Base-by-base conservation (phyloP, 2,329 filamentous ascomycete species). In the Calonectria multiphialidica region DNA sequence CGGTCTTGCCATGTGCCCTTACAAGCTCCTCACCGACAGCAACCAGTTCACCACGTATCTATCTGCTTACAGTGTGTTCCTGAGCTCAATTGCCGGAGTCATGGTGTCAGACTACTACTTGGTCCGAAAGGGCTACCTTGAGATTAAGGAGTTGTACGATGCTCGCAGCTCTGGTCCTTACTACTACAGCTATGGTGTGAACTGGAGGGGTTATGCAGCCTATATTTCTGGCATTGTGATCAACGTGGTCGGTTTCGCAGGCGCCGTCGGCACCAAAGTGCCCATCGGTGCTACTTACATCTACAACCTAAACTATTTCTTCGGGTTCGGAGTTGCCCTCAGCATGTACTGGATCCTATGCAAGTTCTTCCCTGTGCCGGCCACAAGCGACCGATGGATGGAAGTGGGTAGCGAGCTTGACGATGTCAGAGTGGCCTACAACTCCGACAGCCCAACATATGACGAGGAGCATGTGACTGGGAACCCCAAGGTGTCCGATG, bases 11-110 rank as follows among this genome's bases (percentile, higher is more conserved):
- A 97, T 98, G 90, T 97, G 94, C 81, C 96, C 96, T 0, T 96
- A 93, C 90, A 94, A 94, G 72, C 89, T 98, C 0, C 90, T 98
- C 10, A 91, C 89, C 2, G 87, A 87, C 53, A 90, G 91, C 53
- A 98, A 96, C 86, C 92, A 93, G 83, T 98, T 98, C 86, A 97
- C 94, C 0, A 97, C 94, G 4, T 98, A 98, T 81, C 91, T 98
- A 1, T 97, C 94, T 1, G 93, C 96, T 1, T 98, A 98, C 86
- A 95, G 94, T 3, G 95, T 98, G 69, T 98, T 98, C 85, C 89
- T 98, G n/a, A 96, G 94, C 71, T 95, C 94, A 50, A 97, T 98
- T 74, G 95, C 95, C 0, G 96, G 96, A n/a, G 95, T 98, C 75
- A 97, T 98, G 86, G 87, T 95, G 72, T 90, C 89, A 77, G 96